Conservation (phyloP, 345 rosid genomes). For the Populus simonii region DNA sequence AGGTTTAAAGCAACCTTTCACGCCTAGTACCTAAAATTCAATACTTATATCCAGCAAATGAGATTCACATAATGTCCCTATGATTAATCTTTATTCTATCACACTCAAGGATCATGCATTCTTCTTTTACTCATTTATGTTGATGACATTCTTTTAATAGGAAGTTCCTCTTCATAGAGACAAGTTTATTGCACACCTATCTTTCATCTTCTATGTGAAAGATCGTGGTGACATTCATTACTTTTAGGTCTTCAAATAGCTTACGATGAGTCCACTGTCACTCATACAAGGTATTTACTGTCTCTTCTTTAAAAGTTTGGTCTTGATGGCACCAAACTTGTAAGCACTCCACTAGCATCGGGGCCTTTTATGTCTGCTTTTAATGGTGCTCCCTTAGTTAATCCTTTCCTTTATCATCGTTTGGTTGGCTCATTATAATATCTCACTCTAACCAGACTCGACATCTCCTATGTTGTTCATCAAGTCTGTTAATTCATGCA, state of each 20-base stretch:
- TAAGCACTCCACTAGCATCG: not conserved
- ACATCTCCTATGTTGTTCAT: not conserved
- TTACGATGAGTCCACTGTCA: not conserved
- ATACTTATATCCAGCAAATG: not conserved
- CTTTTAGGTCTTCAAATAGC: too few relatives aligned
- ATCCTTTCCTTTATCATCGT: not conserved
- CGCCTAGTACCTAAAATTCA: not conserved
- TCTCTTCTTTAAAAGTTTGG: not conserved
- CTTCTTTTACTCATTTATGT: too few relatives aligned
- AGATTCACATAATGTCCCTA: not conserved
- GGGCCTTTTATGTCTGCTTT: fast-evolving
- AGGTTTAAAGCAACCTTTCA: not conserved
- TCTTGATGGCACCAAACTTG: not conserved
- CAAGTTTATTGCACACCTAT: too few relatives aligned
- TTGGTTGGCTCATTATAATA: not conserved
- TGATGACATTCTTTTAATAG: too few relatives aligned
- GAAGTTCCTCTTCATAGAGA: too few relatives aligned
- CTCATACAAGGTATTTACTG: not conserved
- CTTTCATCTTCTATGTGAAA: too few relatives aligned
- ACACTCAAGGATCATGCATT: too few relatives aligned
- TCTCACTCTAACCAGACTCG: not conserved
- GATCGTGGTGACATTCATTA: too few relatives aligned
- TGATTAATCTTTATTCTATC: not conserved
- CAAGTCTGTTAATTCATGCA: not conserved
- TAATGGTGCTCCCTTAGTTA: not conserved